Percentiles rank a stretch among this genome's conserved stretches.
phyloP scores from a whole-genome alignment of 1,284 basidiomycete genomes.

The Cerrena zonata region DNA sequence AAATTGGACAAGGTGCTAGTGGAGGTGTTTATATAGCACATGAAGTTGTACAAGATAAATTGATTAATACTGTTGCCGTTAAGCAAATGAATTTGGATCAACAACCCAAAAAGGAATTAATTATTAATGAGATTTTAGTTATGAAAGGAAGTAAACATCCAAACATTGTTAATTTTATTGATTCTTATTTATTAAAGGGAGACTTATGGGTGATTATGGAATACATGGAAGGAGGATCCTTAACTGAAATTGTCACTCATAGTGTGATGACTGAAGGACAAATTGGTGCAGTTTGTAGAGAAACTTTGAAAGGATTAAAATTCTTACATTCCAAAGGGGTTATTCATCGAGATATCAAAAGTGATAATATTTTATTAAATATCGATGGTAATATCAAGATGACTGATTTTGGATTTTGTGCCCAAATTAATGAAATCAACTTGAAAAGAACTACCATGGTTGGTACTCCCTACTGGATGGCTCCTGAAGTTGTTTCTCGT shows the following conservation, averaged over 20 bases:
- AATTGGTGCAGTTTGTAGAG: slow-evolving; percentile 88
- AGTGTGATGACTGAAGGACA: slow-evolving; percentile 94
- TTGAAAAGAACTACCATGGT: slow-evolving; percentile 99
- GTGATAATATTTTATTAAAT: slow-evolving; percentile 90
- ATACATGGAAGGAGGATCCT: slow-evolving; percentile 93
- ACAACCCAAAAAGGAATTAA: slow-evolving; percentile 98
- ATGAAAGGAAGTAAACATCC: slow-evolving; percentile 94
- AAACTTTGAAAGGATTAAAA: slow-evolving; percentile 85
- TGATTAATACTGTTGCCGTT: slow-evolving; percentile 91
- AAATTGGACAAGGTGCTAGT: slow-evolving; percentile 64
- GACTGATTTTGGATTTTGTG: slow-evolving; percentile 99
- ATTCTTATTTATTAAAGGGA: slow-evolving; percentile 95
- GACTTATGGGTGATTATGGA: slow-evolving; percentile 99
- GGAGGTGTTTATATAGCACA: slow-evolving; percentile 98
- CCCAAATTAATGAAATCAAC: slow-evolving; percentile 87
- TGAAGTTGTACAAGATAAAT: slow-evolving; percentile 90
- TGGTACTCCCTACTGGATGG: slow-evolving; percentile 99
- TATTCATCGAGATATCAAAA: slow-evolving; percentile 98
- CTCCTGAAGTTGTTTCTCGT: slow-evolving; percentile 94
- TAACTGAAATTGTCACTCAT: slow-evolving; percentile 95
- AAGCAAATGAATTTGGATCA: slow-evolving; percentile 99
- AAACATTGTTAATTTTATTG: slow-evolving; percentile 99
- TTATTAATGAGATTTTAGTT: slow-evolving; percentile 99
- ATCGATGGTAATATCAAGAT: slow-evolving; percentile 95
- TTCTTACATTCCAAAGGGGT: slow-evolving; percentile 92